A percentile compares a stretch with the other conserved stretches of the same genome.
Evolutionary conservation across 805 yeast genomes (phyloP).

Genomic region (Ogataea ganodermae): DNA sequence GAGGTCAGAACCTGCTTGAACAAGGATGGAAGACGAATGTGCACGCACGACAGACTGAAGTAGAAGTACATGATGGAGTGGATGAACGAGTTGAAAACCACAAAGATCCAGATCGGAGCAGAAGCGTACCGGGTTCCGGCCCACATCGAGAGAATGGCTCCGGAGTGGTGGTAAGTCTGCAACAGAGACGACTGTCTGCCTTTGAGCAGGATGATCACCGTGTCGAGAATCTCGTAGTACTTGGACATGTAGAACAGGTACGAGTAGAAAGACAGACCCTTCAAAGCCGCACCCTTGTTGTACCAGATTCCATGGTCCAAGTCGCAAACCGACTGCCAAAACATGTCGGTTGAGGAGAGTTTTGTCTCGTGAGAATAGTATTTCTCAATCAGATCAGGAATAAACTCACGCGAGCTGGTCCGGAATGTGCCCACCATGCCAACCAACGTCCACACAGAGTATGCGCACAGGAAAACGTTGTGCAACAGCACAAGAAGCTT

Average conservation of each 20-base stretch:
- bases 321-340: constrained; percentile 66
- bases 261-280: constrained; percentile 58
- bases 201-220: constrained; percentile 63
- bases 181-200: constrained; percentile 66
- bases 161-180: constrained; percentile 77
- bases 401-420: constrained; percentile 37
- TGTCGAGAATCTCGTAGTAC: constrained; percentile 71
- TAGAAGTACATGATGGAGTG: constrained; percentile 76
- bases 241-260: constrained; percentile 70
- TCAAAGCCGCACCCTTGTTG: constrained; percentile 28
- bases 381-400: constrained; percentile 33
- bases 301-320: constrained; percentile 59
- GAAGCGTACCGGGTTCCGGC: constrained; percentile 68
- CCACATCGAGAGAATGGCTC: constrained; percentile 84
- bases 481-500: constrained; percentile 59
- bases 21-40: constrained; percentile 55
- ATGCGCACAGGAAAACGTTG: constrained; percentile 61
- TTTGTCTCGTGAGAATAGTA: constrained; percentile 18
- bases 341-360: constrained; percentile 38
- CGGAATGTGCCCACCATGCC: constrained; percentile 61
- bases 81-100: constrained; percentile 76
- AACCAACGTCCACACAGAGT: constrained; percentile 68
- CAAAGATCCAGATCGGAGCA: constrained; percentile 81
- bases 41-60: constrained; percentile 60
- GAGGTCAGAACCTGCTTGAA: constrained; percentile 63